Percentiles rank a stretch among this genome's conserved stretches.
Evolutionary conservation across 495 filamentous ascomycete species (phyloP).

Genomic region (Baudoinia panamericana): DNA sequence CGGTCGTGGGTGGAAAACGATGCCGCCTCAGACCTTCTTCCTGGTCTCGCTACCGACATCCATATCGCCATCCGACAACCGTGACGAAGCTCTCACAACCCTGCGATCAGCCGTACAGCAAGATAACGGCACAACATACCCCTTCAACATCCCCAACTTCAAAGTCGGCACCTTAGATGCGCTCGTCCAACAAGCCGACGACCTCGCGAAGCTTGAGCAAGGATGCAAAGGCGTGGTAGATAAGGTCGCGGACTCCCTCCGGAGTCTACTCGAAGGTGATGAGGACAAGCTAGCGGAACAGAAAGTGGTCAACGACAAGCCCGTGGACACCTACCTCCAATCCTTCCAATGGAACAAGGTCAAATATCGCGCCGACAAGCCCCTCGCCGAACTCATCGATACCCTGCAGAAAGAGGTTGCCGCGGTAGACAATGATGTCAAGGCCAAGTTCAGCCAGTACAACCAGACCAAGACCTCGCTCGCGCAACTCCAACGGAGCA

Average conservation of each 20-base stretch:
- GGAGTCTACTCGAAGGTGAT: slow-evolving; percentile 65
- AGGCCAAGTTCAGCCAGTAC: slow-evolving; percentile 83
- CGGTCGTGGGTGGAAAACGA: slow-evolving; percentile 32
- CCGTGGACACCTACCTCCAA: slow-evolving; percentile 81
- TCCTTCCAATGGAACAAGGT: slow-evolving; percentile 92
- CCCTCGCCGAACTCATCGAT: slow-evolving; percentile 73
- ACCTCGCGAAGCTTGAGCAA: slow-evolving; percentile 72
- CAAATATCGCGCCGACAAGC: slow-evolving; percentile 85
- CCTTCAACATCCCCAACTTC: slow-evolving; percentile 80
- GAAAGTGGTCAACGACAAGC: slow-evolving; percentile 93
- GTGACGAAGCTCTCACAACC: slow-evolving; percentile 63
- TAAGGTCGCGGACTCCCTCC: slow-evolving; percentile 79
- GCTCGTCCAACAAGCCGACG: slow-evolving; percentile 93
- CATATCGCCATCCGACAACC: slow-evolving; percentile 56
- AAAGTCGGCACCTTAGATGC: slow-evolving; percentile 96
- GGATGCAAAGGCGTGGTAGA: slow-evolving; percentile 69
- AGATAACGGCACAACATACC: slow-evolving; percentile 62
- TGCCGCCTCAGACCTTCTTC: slow-evolving; percentile 38
- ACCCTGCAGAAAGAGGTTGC: slow-evolving; percentile 52
- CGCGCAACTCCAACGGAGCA: slow-evolving; percentile 65
- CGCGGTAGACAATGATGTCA: slow-evolving; percentile 79
- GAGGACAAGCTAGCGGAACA: slow-evolving; percentile 70
- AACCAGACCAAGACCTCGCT: slow-evolving; percentile 76
- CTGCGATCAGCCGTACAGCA: slow-evolving; percentile 56
- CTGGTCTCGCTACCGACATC: slow-evolving; percentile 64